Base-by-base conservation (phyloP, 768 basidiomycete species). In the Mycena sanguinolenta region DNA sequence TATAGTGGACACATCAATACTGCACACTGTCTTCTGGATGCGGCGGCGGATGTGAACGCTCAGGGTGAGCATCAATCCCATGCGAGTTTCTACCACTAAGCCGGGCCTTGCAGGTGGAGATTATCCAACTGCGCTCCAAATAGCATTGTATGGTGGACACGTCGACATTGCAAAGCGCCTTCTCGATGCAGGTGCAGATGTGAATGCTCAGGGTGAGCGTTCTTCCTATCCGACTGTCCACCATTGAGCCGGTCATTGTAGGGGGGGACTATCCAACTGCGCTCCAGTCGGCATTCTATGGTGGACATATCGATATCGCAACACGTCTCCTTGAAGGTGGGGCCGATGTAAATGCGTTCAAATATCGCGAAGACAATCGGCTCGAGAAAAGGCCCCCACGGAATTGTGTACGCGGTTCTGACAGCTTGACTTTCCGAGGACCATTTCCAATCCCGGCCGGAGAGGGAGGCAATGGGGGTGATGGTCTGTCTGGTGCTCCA, bases 201-300 rank as follows among this genome's bases (percentile, higher is more conserved):
- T 46, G 21, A 46, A 46, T 46, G 46, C 46, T 16, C 8, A 58
- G 13, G 12, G 58, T 58, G 7, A 36, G 55, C 36, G 16, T 32
- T 21, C 14, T 58, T 13, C n/a, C 7, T 21, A 23, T 25, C 25
- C 7, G n/a, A 58, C n/a, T 3, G 4, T 42, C 7, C 16, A 58
- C 13, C 3, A 46, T 23, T n/a, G 23, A 46, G 7, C 5, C 6
- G 8, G 39, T n/a, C n/a, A n/a, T 38, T 36, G 8, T 17, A 58
- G 58, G 38, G 17, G 34, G 58, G n/a, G 58, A 42, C 23, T 58
- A 58, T 25, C 30, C 30, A 21, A 39, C 58, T 5, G 58, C 58
- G 1, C 36, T 58, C 8, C 38, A 39, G 12, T 17, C 58, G 42
- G 58, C 58, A 23, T 9, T 46, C 21, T 46, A 46, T 23, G 46